Evolutionary conservation across 208 protist genomes (phyloP).

Genomic region (Crithidia expoeki): DNA sequence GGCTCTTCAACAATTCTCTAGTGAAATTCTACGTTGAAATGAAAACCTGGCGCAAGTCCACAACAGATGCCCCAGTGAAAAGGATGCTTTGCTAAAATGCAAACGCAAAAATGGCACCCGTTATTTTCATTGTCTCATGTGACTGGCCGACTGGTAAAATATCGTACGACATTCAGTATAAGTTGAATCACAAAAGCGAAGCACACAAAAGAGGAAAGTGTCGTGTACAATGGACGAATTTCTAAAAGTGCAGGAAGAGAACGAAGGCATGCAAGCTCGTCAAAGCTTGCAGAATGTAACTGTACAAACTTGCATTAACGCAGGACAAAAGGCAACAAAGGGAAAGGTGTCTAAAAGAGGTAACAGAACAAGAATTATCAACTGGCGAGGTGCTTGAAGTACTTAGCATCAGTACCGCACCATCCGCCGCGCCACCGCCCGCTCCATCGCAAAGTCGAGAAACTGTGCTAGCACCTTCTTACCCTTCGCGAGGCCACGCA

Average conservation of each 20-base stretch:
- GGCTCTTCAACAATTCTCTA: too few relatives aligned
- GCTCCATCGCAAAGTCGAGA: conserved; percentile 39
- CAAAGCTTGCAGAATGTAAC: too few relatives aligned
- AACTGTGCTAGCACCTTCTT: conserved; percentile 30
- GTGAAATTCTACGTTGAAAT: neutral
- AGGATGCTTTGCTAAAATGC: too few relatives aligned
- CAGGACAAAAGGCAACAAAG: neutral
- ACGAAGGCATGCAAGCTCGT: neutral
- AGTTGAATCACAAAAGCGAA: neutral
- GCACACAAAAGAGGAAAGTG: neutral
- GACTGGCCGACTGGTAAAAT: too few relatives aligned
- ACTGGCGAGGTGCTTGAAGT: neutral
- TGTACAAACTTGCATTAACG: neutral
- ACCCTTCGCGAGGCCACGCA: conserved; percentile 27
- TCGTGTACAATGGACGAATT: neutral
- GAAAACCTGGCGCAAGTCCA: neutral
- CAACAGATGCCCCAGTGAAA: neutral
- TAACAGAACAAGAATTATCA: neutral
- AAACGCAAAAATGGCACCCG: too few relatives aligned
- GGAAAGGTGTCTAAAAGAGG: neutral
- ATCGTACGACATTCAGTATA: neutral
- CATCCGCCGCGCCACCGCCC: conserved; percentile 25
- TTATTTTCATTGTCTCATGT: neutral
- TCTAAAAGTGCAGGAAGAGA: conserved; percentile 8
- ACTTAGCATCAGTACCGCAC: neutral